These are phyloP conservation scores for Phragmites australis DNA, from an alignment of 176 grass and related monocot genomes.

Conservation along the genomic window DNA sequence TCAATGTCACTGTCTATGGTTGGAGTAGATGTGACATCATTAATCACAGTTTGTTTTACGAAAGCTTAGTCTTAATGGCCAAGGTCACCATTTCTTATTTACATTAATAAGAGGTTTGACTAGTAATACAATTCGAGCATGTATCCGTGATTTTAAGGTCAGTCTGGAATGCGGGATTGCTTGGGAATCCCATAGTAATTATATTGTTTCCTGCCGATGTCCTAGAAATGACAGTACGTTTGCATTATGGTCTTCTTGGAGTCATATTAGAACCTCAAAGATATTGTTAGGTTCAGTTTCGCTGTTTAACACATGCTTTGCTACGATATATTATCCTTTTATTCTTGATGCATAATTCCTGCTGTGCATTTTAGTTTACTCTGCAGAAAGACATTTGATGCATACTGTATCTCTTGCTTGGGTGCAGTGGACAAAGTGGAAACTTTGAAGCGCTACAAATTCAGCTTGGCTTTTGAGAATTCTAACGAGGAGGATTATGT, in stretches of 20 bases:
- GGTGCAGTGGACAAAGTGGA: constrained; percentile 89
- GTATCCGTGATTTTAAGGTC: neutral
- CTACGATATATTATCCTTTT: neutral
- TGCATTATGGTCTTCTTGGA: neutral
- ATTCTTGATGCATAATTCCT: constrained; percentile 17
- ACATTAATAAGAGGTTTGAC: neutral
- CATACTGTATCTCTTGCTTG: constrained; percentile 30
- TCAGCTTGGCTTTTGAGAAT: constrained; percentile 99
- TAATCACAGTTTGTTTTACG: neutral
- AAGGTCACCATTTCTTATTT: neutral
- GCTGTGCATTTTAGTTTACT: neutral
- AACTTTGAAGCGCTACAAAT: constrained; percentile 87
- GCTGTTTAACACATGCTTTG: neutral
- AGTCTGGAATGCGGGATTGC: neutral
- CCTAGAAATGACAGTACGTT: neutral
- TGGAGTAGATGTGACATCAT: neutral
- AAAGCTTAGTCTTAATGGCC: neutral
- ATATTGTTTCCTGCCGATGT: neutral
- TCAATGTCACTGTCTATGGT: neutral
- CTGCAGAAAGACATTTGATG: neutral
- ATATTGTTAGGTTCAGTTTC: neutral
- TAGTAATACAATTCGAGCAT: neutral
- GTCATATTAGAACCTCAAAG: neutral
- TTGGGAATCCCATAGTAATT: neutral
- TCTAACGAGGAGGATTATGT: constrained; percentile 98